Conservation (phyloP, 2,329 filamentous ascomycete species). For the Torrubiellomyces zombiae region DNA sequence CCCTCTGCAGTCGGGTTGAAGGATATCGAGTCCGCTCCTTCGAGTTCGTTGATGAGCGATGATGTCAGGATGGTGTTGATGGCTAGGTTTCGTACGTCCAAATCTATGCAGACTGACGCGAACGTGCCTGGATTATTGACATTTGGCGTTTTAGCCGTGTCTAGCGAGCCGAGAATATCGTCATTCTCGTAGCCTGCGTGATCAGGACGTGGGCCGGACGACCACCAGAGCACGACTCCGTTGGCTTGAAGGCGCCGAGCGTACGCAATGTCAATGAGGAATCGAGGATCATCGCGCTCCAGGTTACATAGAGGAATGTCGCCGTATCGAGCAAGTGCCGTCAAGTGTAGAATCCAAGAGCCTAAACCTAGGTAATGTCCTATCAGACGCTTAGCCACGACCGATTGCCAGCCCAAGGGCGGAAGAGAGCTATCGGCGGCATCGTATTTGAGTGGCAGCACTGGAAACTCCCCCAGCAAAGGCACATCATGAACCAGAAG, state of each 20-base stretch:
- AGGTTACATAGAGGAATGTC: constrained; percentile 92
- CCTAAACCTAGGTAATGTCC: constrained; percentile 86
- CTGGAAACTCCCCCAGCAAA: constrained; percentile 66
- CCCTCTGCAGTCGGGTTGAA: constrained; percentile 45
- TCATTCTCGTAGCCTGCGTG: constrained; percentile 94
- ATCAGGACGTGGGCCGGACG: constrained; percentile 67
- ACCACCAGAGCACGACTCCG: constrained; percentile 96
- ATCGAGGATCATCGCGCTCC: constrained; percentile 83
- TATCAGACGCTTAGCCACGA: constrained; percentile 72
- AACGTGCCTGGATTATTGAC: constrained; percentile 91
- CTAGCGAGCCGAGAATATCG: constrained; percentile 66
- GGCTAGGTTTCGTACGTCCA: constrained; percentile 83
- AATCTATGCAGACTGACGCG: constrained; percentile 87
- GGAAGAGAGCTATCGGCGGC: constrained; percentile 73
- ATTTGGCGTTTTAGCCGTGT: constrained; percentile 79
- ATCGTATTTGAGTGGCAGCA: constrained; percentile 67
- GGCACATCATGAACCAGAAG: constrained; percentile 75
- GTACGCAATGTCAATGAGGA: constrained; percentile 91
- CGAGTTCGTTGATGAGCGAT: constrained; percentile 88
- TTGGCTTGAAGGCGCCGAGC: constrained; percentile 78
- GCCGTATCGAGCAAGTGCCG: constrained; percentile 76
- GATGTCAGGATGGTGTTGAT: constrained; percentile 98
- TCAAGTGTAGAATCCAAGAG: constrained; percentile 78
- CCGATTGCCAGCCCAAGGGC: constrained; percentile 83
- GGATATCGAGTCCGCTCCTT: constrained; percentile 72